Percentiles rank a stretch among this genome's conserved stretches.
phyloP scores from a whole-genome alignment of 805 yeast genomes.

The Wickerhamomyces hampshirensis region DNA sequence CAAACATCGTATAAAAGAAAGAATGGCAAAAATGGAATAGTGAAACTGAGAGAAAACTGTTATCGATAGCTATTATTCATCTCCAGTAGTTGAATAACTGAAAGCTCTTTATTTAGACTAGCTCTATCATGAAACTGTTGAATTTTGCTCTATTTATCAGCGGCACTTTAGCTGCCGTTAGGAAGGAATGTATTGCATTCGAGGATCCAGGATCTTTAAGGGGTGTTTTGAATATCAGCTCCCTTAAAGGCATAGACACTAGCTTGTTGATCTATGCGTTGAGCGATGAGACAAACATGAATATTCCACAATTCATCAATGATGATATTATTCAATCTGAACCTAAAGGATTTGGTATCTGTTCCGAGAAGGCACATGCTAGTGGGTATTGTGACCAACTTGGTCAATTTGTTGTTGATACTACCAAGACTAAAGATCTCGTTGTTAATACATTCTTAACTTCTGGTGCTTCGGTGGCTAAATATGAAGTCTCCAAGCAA shows the following conservation, averaged over 20 bases:
- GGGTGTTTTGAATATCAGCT: not conserved
- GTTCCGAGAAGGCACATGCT: not conserved
- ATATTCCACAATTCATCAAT: not conserved
- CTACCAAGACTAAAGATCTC: not conserved
- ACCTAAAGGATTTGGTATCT: not conserved
- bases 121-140: no score
- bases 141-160: not conserved
- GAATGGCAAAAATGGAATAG: no score
- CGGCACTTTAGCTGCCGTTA: not conserved
- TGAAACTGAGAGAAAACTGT: no score
- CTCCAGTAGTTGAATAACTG: no score
- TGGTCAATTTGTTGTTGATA: not conserved
- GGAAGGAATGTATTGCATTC: not conserved
- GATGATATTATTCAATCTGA: not conserved
- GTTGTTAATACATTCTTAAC: not conserved
- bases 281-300: not conserved
- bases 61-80: no score
- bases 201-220: not conserved
- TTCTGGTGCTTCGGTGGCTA: not conserved
- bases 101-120: no score
- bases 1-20: no score
- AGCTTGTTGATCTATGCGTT: not conserved
- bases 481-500: not conserved
- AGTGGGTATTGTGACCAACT: not conserved
- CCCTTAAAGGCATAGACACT: not conserved